Percentiles rank a stretch among this genome's conserved stretches.
phyloP scores from a whole-genome alignment of 352 stramenopile genomes.

The Phytopythium kandeliae region DNA sequence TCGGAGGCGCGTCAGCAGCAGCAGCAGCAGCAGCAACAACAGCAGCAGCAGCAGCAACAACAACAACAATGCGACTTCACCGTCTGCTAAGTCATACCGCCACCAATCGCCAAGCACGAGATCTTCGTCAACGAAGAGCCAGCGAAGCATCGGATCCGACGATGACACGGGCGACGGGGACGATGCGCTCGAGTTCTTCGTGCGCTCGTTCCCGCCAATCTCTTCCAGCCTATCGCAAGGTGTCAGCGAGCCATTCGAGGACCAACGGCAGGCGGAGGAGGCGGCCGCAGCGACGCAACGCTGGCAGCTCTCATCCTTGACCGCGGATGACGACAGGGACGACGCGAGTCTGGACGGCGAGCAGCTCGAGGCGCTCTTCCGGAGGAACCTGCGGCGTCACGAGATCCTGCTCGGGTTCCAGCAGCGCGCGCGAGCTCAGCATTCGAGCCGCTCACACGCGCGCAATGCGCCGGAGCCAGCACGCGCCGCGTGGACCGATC shows the following conservation, averaged over 20 bases:
- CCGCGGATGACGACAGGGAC: constrained; percentile 10
- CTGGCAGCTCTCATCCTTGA: constrained; percentile 11
- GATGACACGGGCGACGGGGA: constrained; percentile 14
- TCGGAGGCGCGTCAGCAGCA: background rate
- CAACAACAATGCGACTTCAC: background rate
- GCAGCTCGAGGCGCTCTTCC: constrained; percentile 51
- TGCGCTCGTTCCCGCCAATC: constrained; percentile 10
- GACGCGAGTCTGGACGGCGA: constrained; percentile 33
- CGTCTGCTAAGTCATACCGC: background rate
- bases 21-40: background rate
- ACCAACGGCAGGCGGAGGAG: background rate
- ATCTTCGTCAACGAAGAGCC: background rate
- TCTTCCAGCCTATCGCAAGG: constrained; percentile 1
- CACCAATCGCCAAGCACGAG: background rate
- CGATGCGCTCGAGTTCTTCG: constrained; percentile 33
- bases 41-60: background rate
- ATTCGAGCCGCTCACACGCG: constrained; percentile 5
- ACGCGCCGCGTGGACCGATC: constrained; percentile 27
- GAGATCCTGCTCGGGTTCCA: constrained; percentile 58
- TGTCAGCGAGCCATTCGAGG: background rate
- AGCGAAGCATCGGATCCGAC: background rate
- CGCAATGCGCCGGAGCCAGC: constrained; percentile 1
- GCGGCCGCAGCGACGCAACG: constrained; percentile 6
- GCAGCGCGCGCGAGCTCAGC: constrained; percentile 9
- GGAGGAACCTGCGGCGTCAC: constrained; percentile 51